Evolutionary conservation across 306 rosid species (phyloP), one percentile per base, ranked within the genome.

Genomic region (Vachellia pachyceras): DNA sequence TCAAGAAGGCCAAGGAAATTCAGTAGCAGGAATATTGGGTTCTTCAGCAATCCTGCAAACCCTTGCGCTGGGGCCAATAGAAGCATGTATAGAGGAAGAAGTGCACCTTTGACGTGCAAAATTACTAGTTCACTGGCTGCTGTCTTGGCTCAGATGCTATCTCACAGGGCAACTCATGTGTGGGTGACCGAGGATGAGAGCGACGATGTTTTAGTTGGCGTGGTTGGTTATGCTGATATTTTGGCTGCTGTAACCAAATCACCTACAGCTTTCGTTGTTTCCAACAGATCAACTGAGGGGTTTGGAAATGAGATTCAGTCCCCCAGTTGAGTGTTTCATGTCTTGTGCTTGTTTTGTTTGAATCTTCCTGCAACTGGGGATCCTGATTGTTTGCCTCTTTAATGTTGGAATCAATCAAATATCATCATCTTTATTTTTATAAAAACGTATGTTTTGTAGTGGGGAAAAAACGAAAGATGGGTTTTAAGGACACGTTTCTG

Each of bases 91-190:
- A 77, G 99, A 55, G 99, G 99, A 58, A 89, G 99, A 86, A 95
- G 98, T 68, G 92, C 98, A 2, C 97, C 98, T 2, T 83, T 96
- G 85, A 93, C 94, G 10, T 93, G 98, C 85, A 96, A 85, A 85
- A 82, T 92, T 39, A 90, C 98, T 3, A 95, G 94, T 87, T 96
- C 99, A 69, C 80, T 96, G 87, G 98, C 99, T 20, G 94, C 99
- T 12, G 99, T 93, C n/a, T 84, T 96, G 98, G 99, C 99, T 81
- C 99, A 96, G 88, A 90, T 96, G 98, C 88, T 96, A 72, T 96
- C 99, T 10, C 99, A 95, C 77, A 85, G 98, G 72, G 99, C 94
- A 64, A 90, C 96, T 78, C 99, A 91, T 77, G 94, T 95, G 15
- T 95, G 99, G 98, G 98, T 93, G 75, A 88, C 92, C 0, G 93